Conservation (phyloP, 2,329 filamentous ascomycete genomes). For the Arthrobotrys conoides region DNA sequence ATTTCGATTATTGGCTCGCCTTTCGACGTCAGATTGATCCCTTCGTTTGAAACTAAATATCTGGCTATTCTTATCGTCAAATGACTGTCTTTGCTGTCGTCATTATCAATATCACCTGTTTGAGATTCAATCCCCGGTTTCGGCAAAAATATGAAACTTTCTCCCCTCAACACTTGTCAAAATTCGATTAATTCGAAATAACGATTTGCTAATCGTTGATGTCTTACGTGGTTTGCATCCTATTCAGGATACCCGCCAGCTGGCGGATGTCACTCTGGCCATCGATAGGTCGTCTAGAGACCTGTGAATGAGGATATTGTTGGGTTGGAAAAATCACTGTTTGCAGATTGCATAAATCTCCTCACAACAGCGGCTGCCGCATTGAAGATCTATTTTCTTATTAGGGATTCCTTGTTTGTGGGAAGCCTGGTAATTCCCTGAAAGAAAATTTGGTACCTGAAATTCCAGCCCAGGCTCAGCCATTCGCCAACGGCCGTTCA, state of each 20-base stretch:
- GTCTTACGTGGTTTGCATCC: slow-evolving; percentile 25
- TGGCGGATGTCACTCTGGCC: slow-evolving; percentile 28
- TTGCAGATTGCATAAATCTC: slow-evolving; percentile 52
- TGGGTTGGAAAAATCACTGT: slow-evolving; percentile 6
- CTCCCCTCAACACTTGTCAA: slow-evolving; percentile 18
- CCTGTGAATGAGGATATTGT: slow-evolving; percentile 16
- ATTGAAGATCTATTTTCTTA: slow-evolving; percentile 37
- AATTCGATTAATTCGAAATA: slow-evolving; percentile 6
- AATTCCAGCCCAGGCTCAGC: slow-evolving; percentile 34
- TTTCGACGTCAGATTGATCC: slow-evolving; percentile 30
- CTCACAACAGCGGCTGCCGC: slow-evolving; percentile 44
- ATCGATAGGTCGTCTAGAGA: slow-evolving; percentile 31
- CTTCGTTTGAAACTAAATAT: slow-evolving; percentile 37
- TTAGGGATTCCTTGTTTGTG: slow-evolving; percentile 35
- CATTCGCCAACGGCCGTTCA: slow-evolving; percentile 36
- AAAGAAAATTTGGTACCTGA: slow-evolving; percentile 39
- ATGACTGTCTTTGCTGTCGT: slow-evolving; percentile 33
- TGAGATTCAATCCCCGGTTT: slow-evolving; percentile 42
- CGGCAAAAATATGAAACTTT: slow-evolving; percentile 52
- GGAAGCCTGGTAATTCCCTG: slow-evolving; percentile 14
- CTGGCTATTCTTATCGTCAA: slow-evolving; percentile 40
- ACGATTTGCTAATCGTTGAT: slow-evolving; percentile 30
- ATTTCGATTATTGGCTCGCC: slow-evolving; percentile 23
- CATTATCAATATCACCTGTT: slow-evolving; percentile 30
- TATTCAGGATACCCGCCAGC: slow-evolving; percentile 26